phyloP scores from a whole-genome alignment of 2,329 filamentous ascomycete species.

The Arthroderma sp. region DNA sequence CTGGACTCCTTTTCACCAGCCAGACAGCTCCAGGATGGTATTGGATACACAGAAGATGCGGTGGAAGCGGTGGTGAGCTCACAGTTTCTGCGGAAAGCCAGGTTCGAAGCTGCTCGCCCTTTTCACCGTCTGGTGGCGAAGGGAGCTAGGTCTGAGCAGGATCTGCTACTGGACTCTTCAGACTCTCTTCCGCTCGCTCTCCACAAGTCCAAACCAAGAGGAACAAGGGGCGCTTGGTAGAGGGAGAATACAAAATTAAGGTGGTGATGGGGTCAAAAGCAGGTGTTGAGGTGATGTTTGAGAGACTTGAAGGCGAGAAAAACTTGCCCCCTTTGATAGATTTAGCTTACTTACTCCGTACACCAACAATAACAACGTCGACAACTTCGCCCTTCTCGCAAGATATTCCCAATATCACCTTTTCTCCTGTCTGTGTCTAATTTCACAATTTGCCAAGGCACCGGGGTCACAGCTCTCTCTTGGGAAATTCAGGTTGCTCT shows the following conservation, averaged over 20 bases:
- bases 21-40: background rate
- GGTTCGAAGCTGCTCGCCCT: background rate
- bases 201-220: background rate
- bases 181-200: background rate
- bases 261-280: background rate
- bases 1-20: background rate
- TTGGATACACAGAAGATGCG: too few relatives aligned
- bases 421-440: background rate
- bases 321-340: background rate
- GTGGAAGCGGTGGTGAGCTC: too few relatives aligned
- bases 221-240: background rate
- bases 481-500: background rate
- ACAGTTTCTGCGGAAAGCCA: background rate
- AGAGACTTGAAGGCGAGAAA: background rate
- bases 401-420: too few relatives aligned
- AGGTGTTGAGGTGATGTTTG: background rate
- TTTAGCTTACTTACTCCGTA: background rate
- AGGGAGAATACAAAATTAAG: background rate
- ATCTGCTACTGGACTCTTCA: background rate
- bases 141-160: background rate
- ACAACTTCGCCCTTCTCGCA: background rate
- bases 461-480: background rate
- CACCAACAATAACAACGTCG: background rate
- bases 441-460: background rate
- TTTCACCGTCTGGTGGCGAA: background rate